These are phyloP conservation scores for Penicillium sp. DNA, from an alignment of 2,329 filamentous ascomycete species.

Conservation along the genomic window DNA sequence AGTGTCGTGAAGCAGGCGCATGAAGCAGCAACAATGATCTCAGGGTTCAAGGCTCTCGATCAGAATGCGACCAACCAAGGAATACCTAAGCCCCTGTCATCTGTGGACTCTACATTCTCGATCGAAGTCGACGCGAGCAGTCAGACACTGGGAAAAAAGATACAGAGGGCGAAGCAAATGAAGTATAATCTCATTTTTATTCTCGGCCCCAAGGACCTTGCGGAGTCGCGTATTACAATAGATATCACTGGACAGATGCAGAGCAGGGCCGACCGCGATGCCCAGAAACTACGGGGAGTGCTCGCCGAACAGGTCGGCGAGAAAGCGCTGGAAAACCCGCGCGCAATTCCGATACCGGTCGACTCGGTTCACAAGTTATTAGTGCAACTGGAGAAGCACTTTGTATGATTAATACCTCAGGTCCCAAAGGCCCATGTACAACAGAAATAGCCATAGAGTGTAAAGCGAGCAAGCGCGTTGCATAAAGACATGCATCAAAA, in stretches of 20 bases:
- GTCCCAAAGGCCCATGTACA: conserved; percentile 7
- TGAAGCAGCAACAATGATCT: conserved; percentile 57
- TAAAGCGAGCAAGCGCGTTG: not conserved
- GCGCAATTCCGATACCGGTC: conserved; percentile 42
- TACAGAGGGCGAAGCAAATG: conserved; percentile 71
- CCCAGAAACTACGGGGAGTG: conserved; percentile 33
- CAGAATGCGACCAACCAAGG: conserved; percentile 28
- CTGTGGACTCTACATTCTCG: conserved; percentile 64
- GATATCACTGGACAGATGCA: conserved; percentile 49
- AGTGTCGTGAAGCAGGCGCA: conserved; percentile 52
- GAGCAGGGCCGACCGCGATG: conserved; percentile 42
- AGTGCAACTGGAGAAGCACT: conserved; percentile 43
- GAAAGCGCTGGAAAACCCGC: conserved; percentile 37
- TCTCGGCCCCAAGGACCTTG: conserved; percentile 69
- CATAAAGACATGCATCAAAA: not conserved
- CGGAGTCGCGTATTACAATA: conserved; percentile 58
- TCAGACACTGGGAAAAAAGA: conserved; percentile 69
- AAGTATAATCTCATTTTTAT: conserved; percentile 77
- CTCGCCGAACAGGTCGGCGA: conserved; percentile 33
- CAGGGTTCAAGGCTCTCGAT: conserved; percentile 41
- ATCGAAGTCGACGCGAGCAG: conserved; percentile 73
- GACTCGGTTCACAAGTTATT: conserved; percentile 44
- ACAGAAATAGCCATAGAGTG: not conserved
- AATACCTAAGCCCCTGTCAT: conserved; percentile 46
- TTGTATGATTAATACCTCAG: conserved; percentile 37